These are phyloP conservation scores for Coemansia javaensis DNA, from an alignment of 192 early-diverging fungal genomes.

Conservation along the genomic window DNA sequence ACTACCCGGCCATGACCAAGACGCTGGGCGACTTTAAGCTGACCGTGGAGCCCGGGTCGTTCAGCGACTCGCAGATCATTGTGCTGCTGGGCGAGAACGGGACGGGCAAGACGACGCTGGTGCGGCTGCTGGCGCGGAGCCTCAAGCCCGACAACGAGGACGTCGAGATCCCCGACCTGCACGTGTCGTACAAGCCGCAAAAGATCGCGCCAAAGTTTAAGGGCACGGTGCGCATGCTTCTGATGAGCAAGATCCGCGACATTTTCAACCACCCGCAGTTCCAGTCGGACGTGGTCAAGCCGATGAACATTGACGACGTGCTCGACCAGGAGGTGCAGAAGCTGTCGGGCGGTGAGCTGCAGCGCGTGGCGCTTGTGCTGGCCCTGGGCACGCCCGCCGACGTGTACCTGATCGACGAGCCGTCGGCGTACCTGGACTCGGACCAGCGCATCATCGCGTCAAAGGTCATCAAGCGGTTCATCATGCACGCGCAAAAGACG, in stretches of 20 bases:
- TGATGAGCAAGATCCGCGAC: conserved; percentile 80
- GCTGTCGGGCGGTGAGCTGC: conserved; percentile 98
- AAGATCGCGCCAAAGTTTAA: conserved; percentile 95
- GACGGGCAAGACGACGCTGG: conserved; percentile 97
- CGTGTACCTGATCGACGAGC: conserved; percentile 97
- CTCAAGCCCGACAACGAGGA: conserved; percentile 75
- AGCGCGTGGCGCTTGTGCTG: conserved; percentile 94
- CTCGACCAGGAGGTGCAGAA: conserved; percentile 83
- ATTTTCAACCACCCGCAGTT: conserved; percentile 90
- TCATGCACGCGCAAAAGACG: conserved; percentile 92
- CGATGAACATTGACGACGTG: conserved; percentile 85
- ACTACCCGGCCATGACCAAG: conserved; percentile 88
- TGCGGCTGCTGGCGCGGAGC: conserved; percentile 83
- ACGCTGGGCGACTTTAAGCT: conserved; percentile 80
- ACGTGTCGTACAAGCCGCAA: conserved; percentile 95
- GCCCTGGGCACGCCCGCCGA: conserved; percentile 86
- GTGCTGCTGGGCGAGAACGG: conserved; percentile 99
- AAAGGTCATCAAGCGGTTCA: conserved; percentile 98
- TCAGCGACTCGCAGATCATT: conserved; percentile 95
- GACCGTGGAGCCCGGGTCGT: conserved; percentile 70
- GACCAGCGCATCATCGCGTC: conserved; percentile 98
- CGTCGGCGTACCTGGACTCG: conserved; percentile 96
- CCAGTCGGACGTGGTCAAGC: conserved; percentile 95
- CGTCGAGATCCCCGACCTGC: conserved; percentile 74
- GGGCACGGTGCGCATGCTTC: conserved; percentile 88